Conservation (phyloP, 495 filamentous ascomycete species). For the Hypoxylon lienhwacheense region DNA sequence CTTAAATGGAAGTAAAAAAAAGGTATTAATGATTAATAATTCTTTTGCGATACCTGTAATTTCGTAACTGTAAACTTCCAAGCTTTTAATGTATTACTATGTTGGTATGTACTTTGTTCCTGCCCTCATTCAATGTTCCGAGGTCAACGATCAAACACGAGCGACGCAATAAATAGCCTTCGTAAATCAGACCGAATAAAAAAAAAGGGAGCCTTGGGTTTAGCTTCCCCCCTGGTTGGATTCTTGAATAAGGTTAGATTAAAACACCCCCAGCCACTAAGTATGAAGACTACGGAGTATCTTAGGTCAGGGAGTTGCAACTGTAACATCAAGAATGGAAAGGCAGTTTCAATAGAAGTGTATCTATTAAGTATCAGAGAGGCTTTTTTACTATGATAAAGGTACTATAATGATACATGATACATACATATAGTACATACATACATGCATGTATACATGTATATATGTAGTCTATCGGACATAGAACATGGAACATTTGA, state of each 20-base stretch:
- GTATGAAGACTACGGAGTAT: no score
- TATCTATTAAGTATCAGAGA: no score
- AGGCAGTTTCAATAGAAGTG: neutral
- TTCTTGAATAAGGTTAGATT: constrained; percentile 11
- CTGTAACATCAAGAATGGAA: no score
- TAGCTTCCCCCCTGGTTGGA: constrained; percentile 1
- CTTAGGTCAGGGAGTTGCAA: no score
- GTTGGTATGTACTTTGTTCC: constrained; percentile 2
- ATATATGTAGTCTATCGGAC: neutral
- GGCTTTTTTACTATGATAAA: no score
- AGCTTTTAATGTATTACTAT: no score
- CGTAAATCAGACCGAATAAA: constrained; percentile 6
- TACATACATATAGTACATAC: neutral
- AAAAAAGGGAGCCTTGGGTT: neutral
- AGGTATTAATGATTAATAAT: neutral
- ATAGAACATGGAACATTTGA: neutral
- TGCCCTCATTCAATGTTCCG: constrained; percentile 9
- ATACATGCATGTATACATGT: neutral
- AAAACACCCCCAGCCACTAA: constrained; percentile 13
- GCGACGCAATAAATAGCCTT: constrained; percentile 10
- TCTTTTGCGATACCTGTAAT: no score
- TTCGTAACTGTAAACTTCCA: no score
- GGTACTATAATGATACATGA: no score
- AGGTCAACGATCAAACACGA: no score
- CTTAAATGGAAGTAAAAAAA: neutral